Base-by-base conservation (phyloP, 352 stramenopile species). In the Globisporangium barbulae region DNA sequence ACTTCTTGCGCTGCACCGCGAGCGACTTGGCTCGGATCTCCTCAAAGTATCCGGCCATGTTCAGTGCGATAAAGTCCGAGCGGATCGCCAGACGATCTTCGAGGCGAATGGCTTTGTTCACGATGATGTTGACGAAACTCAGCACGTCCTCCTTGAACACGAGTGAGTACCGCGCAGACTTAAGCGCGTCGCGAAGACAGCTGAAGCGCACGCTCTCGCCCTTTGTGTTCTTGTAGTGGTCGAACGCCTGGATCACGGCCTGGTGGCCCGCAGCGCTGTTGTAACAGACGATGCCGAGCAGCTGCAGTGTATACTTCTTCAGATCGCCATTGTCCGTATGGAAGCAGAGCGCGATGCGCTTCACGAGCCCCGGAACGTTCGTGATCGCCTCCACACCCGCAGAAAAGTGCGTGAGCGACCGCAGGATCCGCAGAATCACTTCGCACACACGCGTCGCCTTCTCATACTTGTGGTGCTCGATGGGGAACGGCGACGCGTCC, bases 121-220 rank as follows among this genome's bases (percentile, higher is more conserved):
- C 85, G 61, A 94, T 92, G 65, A 94, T 93, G 74, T 94, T 94
- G 52, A 94, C 83, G 72, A 94, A 94, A 61, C 83, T 93, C 50
- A 94, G 68, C 63, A 94, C 85, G 61, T 94, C 85, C 72, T 94
- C 85, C 55, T 94, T 94, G 74, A 94, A 94, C n/a, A 88, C 79
- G 2, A 94, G 68, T 50, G 83, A 91, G 66, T 94, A 94, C 13
- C 85, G 74, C 12, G 85, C 88, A 45, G 85, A 94, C 61, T 88
- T 90, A 31, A 94, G 74, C 30, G 85, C 85, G 67, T 94, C 85
- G 8, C 83, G 82, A 33, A 94, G 61, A 57, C 85, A 94, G 59
- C 80, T 91, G 61, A 94, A 94, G 50, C 85, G 83, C 50, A 93
- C 83, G 12, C 21, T 78, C 62, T 94, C 85, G 21, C 85, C 85